These are phyloP conservation scores for Chamaecrista fasciculata DNA, from an alignment of 306 rosid genomes.

Conservation along the genomic window DNA sequence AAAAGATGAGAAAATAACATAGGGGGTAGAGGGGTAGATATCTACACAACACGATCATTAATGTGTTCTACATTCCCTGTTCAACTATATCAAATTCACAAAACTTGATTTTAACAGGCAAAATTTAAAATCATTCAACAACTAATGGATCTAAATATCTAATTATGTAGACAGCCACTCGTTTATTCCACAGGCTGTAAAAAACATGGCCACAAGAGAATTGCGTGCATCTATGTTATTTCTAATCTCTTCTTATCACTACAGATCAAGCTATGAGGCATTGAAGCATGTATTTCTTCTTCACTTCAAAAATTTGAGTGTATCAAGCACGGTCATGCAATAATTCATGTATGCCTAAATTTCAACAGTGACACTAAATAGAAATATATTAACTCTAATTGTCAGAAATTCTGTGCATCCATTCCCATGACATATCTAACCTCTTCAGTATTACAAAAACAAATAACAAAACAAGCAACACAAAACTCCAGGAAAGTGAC, in stretches of 20 bases:
- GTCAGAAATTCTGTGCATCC: conserved; percentile 32
- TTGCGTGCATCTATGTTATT: conserved; percentile 17
- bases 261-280: neutral
- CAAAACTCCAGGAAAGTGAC: conserved; percentile 17
- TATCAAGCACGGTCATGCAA: conserved; percentile 23
- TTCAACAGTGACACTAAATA: conserved; percentile 15
- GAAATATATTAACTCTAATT: neutral
- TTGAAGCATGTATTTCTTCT: neutral
- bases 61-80: neutral
- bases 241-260: neutral
- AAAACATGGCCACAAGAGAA: conserved; percentile 21
- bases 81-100: conserved; percentile 15
- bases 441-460: conserved; percentile 32
- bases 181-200: neutral
- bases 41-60: neutral
- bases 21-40: too few species aligned
- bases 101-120: too few species aligned
- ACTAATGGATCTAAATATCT: neutral
- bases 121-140: conserved; percentile 16
- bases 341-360: conserved; percentile 25
- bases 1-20: neutral
- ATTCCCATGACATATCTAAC: conserved; percentile 38
- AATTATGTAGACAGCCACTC: neutral
- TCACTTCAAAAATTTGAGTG: conserved; percentile 22
- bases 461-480: conserved; percentile 36